Evolutionary conservation across 139 green algal genomes (phyloP).

Genomic region (Eudorina sp.): DNA sequence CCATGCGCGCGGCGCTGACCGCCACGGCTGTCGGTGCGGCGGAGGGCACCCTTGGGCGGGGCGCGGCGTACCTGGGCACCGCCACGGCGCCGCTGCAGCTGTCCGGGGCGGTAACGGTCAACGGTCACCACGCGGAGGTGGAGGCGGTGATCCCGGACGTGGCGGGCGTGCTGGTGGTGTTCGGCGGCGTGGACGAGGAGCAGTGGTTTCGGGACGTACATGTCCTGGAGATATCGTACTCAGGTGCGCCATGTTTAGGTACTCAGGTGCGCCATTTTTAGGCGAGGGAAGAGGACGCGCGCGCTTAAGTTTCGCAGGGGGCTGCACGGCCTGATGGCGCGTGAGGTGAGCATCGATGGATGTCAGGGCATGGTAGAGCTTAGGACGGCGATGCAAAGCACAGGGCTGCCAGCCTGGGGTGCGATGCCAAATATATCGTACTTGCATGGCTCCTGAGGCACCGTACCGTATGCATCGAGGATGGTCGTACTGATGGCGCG

Average conservation of each 20-base stretch:
- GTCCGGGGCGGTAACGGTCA: background rate
- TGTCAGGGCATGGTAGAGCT: too few relatives aligned
- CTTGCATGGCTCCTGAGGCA: too few relatives aligned
- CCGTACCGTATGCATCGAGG: too few relatives aligned
- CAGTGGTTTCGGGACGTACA: constrained; percentile 59
- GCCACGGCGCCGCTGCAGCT: background rate
- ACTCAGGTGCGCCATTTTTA: background rate
- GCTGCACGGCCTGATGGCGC: too few relatives aligned
- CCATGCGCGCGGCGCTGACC: constrained; percentile 4
- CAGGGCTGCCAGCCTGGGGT: too few relatives aligned
- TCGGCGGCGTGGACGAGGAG: constrained; percentile 51
- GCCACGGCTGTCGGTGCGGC: background rate
- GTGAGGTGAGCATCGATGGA: too few relatives aligned
- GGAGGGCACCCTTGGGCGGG: background rate
- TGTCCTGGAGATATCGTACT: constrained; percentile 45
- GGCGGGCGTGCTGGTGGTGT: constrained; percentile 54
- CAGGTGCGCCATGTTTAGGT: background rate
- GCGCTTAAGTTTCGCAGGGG: too few relatives aligned
- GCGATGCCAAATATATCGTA: too few relatives aligned
- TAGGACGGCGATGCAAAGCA: too few relatives aligned
- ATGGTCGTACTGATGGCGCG: too few relatives aligned
- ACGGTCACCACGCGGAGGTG: constrained; percentile 19
- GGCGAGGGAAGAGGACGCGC: too few relatives aligned
- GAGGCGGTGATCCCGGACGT: constrained; percentile 38
- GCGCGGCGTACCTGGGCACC: background rate